phyloP scores from a whole-genome alignment of 164 flowering plant species.

The Malania oleifera region DNA sequence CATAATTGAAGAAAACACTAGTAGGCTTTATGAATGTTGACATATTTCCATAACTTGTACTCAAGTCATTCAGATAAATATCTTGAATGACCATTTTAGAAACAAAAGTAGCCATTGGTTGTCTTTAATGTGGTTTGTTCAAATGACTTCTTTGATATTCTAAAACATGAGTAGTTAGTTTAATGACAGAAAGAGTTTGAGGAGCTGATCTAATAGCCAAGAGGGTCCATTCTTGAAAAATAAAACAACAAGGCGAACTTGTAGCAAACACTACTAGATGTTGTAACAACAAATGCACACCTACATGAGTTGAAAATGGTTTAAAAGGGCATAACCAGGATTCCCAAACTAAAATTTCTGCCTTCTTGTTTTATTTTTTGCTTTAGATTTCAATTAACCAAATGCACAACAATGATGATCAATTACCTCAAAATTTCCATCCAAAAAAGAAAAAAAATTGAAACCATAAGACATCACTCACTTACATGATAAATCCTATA shows the following conservation, averaged over 20 bases:
- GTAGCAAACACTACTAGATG: neutral
- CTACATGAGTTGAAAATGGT: conserved; percentile 2
- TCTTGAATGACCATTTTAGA: conserved; percentile 44
- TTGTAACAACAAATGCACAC: too few species aligned
- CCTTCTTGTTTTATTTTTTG: conserved; percentile 9
- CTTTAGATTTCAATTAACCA: too few species aligned
- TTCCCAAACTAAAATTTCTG: conserved; percentile 8
- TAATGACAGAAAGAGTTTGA: neutral
- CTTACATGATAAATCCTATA: too few species aligned
- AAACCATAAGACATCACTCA: too few species aligned
- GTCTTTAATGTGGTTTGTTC: neutral
- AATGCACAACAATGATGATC: too few species aligned
- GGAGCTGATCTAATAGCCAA: neutral
- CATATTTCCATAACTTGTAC: conserved; percentile 28
- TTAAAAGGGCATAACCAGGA: neutral
- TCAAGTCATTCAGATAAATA: conserved; percentile 31
- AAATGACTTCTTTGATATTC: neutral
- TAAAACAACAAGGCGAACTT: neutral
- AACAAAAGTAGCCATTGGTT: conserved; percentile 40
- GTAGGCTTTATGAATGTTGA: conserved; percentile 26
- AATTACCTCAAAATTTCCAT: too few species aligned
- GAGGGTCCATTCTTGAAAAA: neutral
- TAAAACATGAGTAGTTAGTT: neutral
- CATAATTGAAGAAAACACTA: conserved; percentile 35
- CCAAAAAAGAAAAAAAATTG: too few species aligned